A percentile compares a stretch with the other conserved stretches of the same genome.
Conservation (phyloP, 2,329 filamentous ascomycete species). For the Berkeleyomyces basicola region DNA sequence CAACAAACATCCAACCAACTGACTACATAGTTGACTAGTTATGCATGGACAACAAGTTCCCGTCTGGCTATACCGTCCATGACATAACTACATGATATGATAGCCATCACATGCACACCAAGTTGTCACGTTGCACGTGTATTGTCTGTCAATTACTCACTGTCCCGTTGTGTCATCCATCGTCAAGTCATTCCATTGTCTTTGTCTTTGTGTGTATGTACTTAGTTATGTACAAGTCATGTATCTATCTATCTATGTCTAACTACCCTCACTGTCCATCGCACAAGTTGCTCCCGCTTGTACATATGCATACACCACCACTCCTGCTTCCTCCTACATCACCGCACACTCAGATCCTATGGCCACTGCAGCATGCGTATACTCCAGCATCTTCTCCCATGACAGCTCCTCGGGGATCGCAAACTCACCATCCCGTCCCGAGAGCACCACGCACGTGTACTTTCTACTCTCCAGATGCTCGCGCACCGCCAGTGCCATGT, state of each 20-base stretch:
- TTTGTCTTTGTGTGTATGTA: not conserved
- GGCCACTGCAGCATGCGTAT: slow-evolving; percentile 11
- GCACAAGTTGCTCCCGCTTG: not conserved
- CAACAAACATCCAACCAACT: no score
- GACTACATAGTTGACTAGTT: no score
- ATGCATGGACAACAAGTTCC: no score
- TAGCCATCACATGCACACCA: no score
- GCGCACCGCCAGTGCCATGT: slow-evolving; percentile 7
- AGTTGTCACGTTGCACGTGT: no score
- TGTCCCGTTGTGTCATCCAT: no score
- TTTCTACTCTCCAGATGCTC: slow-evolving; percentile 3
- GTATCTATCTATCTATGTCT: not conserved
- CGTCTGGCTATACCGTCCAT: no score
- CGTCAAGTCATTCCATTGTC: not conserved
- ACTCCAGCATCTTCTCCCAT: slow-evolving; percentile 11
- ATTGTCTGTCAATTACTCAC: no score
- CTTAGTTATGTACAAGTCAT: not conserved
- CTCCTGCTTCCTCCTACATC: slow-evolving; percentile 5
- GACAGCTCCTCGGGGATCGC: slow-evolving; percentile 5
- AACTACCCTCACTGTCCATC: not conserved
- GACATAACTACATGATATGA: no score
- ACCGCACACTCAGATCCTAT: slow-evolving; percentile 10
- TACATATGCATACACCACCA: not conserved
- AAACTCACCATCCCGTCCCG: slow-evolving; percentile 9
- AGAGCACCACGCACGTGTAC: slow-evolving; percentile 7